These are phyloP conservation scores for Plasmopara muralis DNA, from an alignment of 352 stramenopile genomes.

Conservation along the genomic window DNA sequence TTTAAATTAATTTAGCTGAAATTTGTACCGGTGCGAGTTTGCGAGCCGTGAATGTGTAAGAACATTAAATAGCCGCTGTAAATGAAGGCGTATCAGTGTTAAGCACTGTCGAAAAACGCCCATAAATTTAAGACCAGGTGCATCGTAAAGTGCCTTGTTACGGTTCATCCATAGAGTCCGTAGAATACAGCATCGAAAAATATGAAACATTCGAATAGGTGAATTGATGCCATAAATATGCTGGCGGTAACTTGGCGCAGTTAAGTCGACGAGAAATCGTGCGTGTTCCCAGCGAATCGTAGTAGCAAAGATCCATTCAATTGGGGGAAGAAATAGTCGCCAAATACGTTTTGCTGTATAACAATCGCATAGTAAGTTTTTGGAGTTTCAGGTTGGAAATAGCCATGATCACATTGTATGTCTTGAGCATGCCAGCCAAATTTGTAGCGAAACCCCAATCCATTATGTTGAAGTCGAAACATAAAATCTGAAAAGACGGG, in stretches of 20 bases:
- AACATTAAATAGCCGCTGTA: slow-evolving; percentile 5
- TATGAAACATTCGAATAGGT: slow-evolving; percentile 3
- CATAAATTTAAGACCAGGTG: not conserved
- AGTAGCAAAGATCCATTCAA: not conserved
- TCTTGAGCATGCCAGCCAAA: slow-evolving; percentile 3
- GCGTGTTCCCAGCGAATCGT: not conserved
- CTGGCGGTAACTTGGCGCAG: not conserved
- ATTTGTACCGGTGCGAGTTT: not conserved
- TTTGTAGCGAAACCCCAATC: slow-evolving; percentile 6
- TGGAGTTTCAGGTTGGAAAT: not conserved
- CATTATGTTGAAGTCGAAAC: slow-evolving; percentile 6
- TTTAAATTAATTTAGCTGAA: slow-evolving; percentile 1
- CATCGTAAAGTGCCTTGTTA: slow-evolving; percentile 7
- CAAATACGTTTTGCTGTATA: not conserved
- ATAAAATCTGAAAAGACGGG: slow-evolving; percentile 5
- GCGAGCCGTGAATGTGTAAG: not conserved
- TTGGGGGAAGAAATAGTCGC: not conserved
- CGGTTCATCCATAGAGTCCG: slow-evolving; percentile 12
- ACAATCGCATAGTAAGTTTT: slow-evolving; percentile 1
- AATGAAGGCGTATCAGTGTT: slow-evolving; percentile 5
- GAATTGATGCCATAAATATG: not conserved
- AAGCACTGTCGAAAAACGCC: slow-evolving; percentile 1
- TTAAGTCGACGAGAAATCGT: not conserved
- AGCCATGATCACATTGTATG: slow-evolving; percentile 4
- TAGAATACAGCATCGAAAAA: slow-evolving; percentile 5